These are phyloP conservation scores for Rhizoctonia solani DNA, from an alignment of 1,284 basidiomycete genomes.

Conservation along the genomic window DNA sequence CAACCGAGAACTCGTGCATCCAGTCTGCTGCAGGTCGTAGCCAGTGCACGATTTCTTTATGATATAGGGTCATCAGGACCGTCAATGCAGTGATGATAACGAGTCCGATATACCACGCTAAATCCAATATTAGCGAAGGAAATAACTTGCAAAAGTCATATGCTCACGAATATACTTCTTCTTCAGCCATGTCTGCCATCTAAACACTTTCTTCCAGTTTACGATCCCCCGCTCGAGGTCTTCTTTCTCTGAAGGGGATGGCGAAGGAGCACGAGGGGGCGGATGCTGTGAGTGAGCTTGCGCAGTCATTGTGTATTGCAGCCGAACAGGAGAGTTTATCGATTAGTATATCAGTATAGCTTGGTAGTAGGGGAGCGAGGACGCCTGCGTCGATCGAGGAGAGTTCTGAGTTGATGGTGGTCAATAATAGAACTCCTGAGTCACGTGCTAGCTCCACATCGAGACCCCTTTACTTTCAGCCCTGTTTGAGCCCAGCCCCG, in stretches of 20 bases:
- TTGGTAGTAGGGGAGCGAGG: background rate
- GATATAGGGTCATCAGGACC: conserved; percentile 64
- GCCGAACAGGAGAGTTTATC: background rate
- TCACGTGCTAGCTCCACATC: background rate
- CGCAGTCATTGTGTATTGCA: background rate
- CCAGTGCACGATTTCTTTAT: conserved; percentile 64
- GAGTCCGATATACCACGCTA: conserved; percentile 56
- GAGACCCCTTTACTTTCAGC: background rate
- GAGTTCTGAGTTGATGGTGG: background rate
- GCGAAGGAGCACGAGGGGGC: conserved; percentile 41
- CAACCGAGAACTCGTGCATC: conserved; percentile 60
- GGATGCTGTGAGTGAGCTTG: conserved; percentile 1
- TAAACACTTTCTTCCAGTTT: conserved; percentile 52
- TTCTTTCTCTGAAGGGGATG: conserved; percentile 61
- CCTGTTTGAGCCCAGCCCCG: background rate
- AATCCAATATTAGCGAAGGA: conserved; percentile 36
- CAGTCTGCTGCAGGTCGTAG: conserved; percentile 66
- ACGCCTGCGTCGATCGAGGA: conserved; percentile 10
- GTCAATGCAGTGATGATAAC: conserved; percentile 53
- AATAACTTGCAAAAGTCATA: conserved; percentile 42
- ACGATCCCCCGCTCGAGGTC: conserved; percentile 48
- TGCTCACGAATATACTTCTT: background rate
- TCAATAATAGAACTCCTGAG: background rate
- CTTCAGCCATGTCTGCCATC: conserved; percentile 37
- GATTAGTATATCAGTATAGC: background rate